A percentile compares a stretch with the other conserved stretches of the same genome.
Evolutionary conservation across 345 rosid genomes (phyloP).

Genomic region (Erucastrum elatum): DNA sequence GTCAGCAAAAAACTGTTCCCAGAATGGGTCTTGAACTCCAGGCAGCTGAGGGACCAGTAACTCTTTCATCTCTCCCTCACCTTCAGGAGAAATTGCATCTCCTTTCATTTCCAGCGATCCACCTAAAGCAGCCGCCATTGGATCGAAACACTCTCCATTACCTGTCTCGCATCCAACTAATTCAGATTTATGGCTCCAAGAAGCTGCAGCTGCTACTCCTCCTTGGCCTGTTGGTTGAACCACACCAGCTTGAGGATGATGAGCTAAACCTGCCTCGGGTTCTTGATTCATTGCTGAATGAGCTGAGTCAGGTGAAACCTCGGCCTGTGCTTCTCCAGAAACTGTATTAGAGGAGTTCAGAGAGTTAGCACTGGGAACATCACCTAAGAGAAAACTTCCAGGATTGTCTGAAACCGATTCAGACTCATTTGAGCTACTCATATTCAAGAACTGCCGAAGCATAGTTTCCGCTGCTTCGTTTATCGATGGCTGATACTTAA

Average conservation of each 20-base stretch:
- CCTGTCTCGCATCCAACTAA: constrained; percentile 45
- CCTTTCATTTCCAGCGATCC: constrained; percentile 39
- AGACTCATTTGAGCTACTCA: constrained; percentile 47
- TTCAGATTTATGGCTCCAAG: constrained; percentile 46
- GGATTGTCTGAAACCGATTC: constrained; percentile 50
- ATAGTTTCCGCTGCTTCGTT: constrained; percentile 72
- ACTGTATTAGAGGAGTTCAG: constrained; percentile 39
- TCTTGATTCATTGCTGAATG: constrained; percentile 36
- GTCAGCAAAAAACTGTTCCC: constrained; percentile 64
- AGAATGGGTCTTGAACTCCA: constrained; percentile 55
- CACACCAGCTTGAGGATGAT: constrained; percentile 22
- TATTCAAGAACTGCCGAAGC: constrained; percentile 61
- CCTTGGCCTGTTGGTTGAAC: constrained; percentile 21
- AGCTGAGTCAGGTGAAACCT: constrained; percentile 46
- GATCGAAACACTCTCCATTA: constrained; percentile 49
- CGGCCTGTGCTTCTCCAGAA: constrained; percentile 50
- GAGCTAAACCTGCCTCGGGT: constrained; percentile 7
- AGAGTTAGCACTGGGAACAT: constrained; percentile 43
- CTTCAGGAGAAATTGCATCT: constrained; percentile 46
- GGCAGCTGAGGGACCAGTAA: constrained; percentile 59
- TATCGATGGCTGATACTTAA: constrained; percentile 67
- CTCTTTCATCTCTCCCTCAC: constrained; percentile 44
- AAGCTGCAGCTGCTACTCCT: constrained; percentile 26
- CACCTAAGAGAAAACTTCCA: constrained; percentile 49
- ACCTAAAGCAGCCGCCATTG: constrained; percentile 44